A percentile compares a stretch with the other conserved stretches of the same genome.
Conservation (phyloP, 164 flowering plant species). For the Annona cherimola region DNA sequence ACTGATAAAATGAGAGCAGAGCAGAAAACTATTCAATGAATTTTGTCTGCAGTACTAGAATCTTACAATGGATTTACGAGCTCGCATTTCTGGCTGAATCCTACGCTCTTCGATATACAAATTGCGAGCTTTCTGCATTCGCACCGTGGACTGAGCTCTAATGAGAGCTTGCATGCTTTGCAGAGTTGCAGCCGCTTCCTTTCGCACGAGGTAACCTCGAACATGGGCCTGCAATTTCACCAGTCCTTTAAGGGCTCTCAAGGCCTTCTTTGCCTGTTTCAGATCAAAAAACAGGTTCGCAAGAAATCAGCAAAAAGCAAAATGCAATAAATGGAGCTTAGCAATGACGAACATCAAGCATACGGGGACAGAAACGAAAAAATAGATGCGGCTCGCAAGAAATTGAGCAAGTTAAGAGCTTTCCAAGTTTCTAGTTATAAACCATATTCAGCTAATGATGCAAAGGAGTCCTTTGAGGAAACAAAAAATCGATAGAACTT, state of each 20-base stretch:
- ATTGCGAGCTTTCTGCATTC: slow-evolving; percentile 35
- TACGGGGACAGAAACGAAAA: neutral
- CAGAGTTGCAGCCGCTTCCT: slow-evolving; percentile 67
- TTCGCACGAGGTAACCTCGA: slow-evolving; percentile 71
- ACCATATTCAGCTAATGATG: neutral
- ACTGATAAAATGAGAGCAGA: neutral
- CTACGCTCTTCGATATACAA: slow-evolving; percentile 14
- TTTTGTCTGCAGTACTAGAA: neutral
- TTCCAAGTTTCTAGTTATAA: too few relatives aligned
- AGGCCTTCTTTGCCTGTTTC: slow-evolving; percentile 75
- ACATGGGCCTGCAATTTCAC: slow-evolving; percentile 77
- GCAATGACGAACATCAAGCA: neutral
- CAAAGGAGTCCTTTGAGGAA: neutral
- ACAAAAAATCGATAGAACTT: neutral
- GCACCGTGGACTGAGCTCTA: slow-evolving; percentile 62
- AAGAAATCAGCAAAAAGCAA: neutral
- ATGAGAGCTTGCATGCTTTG: slow-evolving; percentile 74
- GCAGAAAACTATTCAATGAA: too few relatives aligned
- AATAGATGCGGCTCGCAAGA: neutral
- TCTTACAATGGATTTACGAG: slow-evolving; percentile 46
- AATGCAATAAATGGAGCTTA: neutral
- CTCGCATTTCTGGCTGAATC: slow-evolving; percentile 23
- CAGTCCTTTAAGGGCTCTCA: slow-evolving; percentile 65
- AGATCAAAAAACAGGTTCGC: neutral
- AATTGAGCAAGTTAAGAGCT: neutral